A percentile compares a stretch with the other conserved stretches of the same genome.
Conservation (phyloP, 345 rosid species). For the Eucalyptus viminalis region DNA sequence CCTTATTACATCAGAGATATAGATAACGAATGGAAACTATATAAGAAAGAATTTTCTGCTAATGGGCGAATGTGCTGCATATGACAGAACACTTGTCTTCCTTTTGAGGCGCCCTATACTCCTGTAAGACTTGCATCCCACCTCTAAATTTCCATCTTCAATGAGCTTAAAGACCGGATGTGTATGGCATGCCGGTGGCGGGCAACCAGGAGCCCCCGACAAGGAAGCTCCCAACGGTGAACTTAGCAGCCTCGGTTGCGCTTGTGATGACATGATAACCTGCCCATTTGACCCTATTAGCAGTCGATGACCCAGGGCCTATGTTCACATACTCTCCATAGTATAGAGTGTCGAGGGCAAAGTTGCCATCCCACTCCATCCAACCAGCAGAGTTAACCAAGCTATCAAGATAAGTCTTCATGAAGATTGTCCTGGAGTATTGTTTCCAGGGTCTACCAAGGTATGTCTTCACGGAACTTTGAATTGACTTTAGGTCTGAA, state of each 20-base stretch:
- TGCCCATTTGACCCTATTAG: constrained; percentile 31
- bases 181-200: constrained; percentile 23
- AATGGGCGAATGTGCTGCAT: neutral
- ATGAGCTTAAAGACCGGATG: constrained; percentile 22
- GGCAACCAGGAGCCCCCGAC: constrained; percentile 44
- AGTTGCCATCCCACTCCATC: constrained; percentile 38
- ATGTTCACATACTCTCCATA: constrained; percentile 40
- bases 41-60: neutral
- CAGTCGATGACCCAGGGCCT: constrained; percentile 30
- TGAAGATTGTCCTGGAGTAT: constrained; percentile 33
- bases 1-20: neutral
- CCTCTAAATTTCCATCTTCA: neutral
- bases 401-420: constrained; percentile 27
- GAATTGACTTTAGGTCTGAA: constrained; percentile 21
- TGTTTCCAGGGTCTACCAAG: constrained; percentile 47
- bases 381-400: constrained; percentile 41
- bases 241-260: constrained; percentile 24
- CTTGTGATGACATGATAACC: constrained; percentile 30
- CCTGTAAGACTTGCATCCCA: neutral
- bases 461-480: constrained; percentile 30
- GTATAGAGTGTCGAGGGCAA: constrained; percentile 32
- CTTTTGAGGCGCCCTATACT: neutral
- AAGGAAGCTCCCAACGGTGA: constrained; percentile 30
- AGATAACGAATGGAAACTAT: neutral
- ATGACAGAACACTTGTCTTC: neutral